These are phyloP conservation scores for Fusarium marasasianum DNA, from an alignment of 2,329 filamentous ascomycete genomes.

Conservation along the genomic window DNA sequence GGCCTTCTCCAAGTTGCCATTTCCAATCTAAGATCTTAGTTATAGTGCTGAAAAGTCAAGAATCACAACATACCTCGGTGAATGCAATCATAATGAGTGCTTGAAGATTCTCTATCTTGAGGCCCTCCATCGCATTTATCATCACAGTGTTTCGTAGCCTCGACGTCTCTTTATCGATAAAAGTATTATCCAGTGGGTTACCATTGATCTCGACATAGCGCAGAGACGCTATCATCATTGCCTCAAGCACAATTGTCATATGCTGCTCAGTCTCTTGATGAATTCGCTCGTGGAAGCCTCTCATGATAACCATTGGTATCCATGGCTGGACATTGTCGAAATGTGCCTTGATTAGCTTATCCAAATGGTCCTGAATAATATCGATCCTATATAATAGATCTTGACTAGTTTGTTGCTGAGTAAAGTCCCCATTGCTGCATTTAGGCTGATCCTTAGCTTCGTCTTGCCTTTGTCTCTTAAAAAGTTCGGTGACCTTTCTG, in stretches of 20 bases:
- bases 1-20: background rate
- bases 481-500: background rate
- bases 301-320: background rate
- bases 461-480: background rate
- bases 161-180: background rate
- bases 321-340: background rate
- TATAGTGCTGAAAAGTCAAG: rapidly evolving
- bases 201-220: background rate
- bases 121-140: background rate
- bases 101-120: background rate
- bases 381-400: background rate
- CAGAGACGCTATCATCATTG: background rate
- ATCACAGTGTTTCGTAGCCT: background rate
- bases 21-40: background rate
- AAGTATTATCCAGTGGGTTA: background rate
- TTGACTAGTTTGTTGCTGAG: background rate
- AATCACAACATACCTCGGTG: background rate
- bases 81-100: background rate
- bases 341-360: background rate
- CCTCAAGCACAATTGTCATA: background rate
- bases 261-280: background rate
- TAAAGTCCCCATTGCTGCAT: no score
- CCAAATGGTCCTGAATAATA: background rate
- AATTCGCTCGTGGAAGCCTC: background rate
- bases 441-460: background rate